These are phyloP conservation scores for Graphilbum sp. DNA, from an alignment of 2,329 filamentous ascomycete genomes.

Conservation along the genomic window DNA sequence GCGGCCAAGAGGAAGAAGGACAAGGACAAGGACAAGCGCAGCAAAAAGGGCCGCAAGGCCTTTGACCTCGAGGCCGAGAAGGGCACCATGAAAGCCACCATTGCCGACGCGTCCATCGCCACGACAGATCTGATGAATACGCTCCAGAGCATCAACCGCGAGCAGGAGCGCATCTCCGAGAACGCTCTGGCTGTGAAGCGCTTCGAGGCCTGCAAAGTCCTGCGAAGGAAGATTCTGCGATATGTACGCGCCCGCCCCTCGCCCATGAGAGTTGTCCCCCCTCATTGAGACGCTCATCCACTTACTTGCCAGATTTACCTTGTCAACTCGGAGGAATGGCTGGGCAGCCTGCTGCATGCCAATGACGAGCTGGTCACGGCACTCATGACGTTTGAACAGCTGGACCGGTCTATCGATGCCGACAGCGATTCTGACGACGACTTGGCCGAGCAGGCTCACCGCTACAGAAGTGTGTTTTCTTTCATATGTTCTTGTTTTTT, in stretches of 20 bases:
- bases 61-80: constrained; percentile 85
- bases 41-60: constrained; percentile 40
- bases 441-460: constrained; percentile 47
- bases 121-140: constrained; percentile 83
- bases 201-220: constrained; percentile 74
- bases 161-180: constrained; percentile 73
- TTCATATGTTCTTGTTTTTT: no score
- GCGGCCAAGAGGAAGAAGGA: constrained; percentile 22
- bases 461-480: constrained; percentile 38
- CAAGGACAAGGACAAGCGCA: constrained; percentile 30
- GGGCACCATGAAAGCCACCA: constrained; percentile 69
- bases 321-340: constrained; percentile 79
- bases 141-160: constrained; percentile 79
- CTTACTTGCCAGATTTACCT: constrained; percentile 51
- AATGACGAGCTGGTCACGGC: constrained; percentile 93
- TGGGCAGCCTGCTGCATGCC: constrained; percentile 78
- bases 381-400: constrained; percentile 84
- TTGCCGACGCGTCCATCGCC: constrained; percentile 77
- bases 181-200: constrained; percentile 57
- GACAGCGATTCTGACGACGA: constrained; percentile 58
- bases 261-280: no score
- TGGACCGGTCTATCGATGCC: constrained; percentile 70
- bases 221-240: constrained; percentile 69
- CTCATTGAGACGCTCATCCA: constrained; percentile 3
- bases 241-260: constrained; percentile 37